phyloP scores from a whole-genome alignment of 2,329 filamentous ascomycete species.

The Scolecobasidium constrictum region DNA sequence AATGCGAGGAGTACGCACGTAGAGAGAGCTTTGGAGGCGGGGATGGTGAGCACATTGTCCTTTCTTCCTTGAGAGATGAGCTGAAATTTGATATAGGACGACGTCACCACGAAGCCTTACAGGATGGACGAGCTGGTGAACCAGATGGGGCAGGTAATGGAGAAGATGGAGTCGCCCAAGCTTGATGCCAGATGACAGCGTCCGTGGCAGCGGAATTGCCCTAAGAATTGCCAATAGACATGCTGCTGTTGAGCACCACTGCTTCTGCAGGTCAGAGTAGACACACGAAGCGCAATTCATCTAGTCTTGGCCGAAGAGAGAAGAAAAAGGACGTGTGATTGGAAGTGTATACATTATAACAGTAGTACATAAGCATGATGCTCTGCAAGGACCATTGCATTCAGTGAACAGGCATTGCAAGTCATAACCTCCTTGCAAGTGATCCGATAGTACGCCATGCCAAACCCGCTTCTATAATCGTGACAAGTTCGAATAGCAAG shows the following conservation, averaged over 20 bases:
- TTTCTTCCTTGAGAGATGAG: neutral
- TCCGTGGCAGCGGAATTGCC: neutral
- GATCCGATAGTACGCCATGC: too few species aligned
- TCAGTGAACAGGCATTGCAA: slow-evolving; percentile 1
- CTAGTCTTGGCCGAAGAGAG: neutral
- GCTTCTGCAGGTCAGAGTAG: neutral
- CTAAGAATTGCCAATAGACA: neutral
- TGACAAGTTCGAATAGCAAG: slow-evolving; percentile 1
- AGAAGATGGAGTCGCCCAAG: too few species aligned
- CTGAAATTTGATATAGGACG: slow-evolving; percentile 1
- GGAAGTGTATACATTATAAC: neutral
- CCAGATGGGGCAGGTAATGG: slow-evolving; percentile 4
- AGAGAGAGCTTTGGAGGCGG: slow-evolving; percentile 18
- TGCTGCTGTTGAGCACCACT: neutral
- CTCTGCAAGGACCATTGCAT: neutral
- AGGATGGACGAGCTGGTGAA: slow-evolving; percentile 8
- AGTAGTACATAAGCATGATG: neutral
- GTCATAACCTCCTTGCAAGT: too few species aligned
- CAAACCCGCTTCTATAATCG: neutral
- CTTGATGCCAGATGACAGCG: too few species aligned
- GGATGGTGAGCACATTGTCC: slow-evolving; percentile 17
- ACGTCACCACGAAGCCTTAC: slow-evolving; percentile 10
- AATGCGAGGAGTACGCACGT: slow-evolving; percentile 25
- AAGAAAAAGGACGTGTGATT: neutral
- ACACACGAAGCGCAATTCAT: neutral